phyloP scores from a whole-genome alignment of 306 rosid species.

The Acacia crassicarpa region DNA sequence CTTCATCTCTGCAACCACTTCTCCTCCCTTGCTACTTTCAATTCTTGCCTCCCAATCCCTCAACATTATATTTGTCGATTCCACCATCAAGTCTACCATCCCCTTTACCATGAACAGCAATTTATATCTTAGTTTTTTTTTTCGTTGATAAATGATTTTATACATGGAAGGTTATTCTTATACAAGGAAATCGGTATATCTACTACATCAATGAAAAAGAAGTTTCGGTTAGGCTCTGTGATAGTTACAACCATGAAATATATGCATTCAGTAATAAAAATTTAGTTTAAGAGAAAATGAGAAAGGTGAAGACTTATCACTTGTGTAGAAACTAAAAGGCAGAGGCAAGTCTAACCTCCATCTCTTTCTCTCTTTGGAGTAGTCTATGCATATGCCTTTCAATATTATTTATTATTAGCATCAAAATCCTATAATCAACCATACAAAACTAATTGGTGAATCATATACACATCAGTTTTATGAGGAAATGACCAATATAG shows the following conservation, averaged over 20 bases:
- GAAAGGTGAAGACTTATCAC: not conserved
- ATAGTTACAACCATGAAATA: not conserved
- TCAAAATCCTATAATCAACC: too few species aligned
- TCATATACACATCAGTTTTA: too few species aligned
- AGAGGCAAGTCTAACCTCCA: too few species aligned
- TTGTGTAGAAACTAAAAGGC: not conserved
- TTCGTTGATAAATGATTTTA: not conserved
- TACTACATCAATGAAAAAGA: not conserved
- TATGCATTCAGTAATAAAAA: not conserved
- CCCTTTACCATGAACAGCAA: conserved; percentile 35
- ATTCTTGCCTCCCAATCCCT: conserved; percentile 56
- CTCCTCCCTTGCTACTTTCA: conserved; percentile 38
- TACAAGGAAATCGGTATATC: not conserved
- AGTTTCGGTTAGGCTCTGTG: not conserved
- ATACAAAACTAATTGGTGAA: too few species aligned
- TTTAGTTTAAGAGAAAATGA: not conserved
- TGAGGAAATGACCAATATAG: too few species aligned
- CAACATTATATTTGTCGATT: conserved; percentile 45
- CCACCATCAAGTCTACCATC: conserved; percentile 64
- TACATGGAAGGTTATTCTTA: not conserved
- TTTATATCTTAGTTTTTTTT: not conserved
- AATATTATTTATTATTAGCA: too few species aligned
- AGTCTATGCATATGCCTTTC: too few species aligned
- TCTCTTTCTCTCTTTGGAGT: too few species aligned
- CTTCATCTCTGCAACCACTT: conserved; percentile 42